Evolutionary conservation across 2,329 filamentous ascomycete genomes (phyloP).

Genomic region (Hymenoscyphus salicellus): DNA sequence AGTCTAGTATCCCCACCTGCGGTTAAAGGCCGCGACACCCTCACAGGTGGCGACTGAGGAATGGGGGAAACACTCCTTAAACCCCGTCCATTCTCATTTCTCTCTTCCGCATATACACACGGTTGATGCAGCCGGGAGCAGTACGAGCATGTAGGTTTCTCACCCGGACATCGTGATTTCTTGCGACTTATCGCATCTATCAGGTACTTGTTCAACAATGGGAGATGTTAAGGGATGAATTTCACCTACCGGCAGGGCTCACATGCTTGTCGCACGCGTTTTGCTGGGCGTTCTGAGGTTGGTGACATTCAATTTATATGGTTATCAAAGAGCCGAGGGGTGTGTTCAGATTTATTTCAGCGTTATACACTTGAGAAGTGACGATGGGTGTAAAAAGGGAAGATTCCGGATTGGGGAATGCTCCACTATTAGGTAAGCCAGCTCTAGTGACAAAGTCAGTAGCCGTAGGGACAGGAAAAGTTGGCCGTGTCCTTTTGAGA

Average conservation of each 20-base stretch:
- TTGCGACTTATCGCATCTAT: constrained; percentile 42
- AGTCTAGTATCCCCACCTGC: constrained; percentile 14
- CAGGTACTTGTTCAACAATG: constrained; percentile 2
- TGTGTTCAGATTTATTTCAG: too few species aligned
- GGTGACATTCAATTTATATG: constrained; percentile 6
- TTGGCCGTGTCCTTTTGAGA: too few species aligned
- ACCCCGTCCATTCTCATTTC: constrained; percentile 12
- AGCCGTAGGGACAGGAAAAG: too few species aligned
- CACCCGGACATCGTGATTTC: constrained; percentile 50
- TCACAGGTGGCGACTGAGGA: constrained; percentile 4
- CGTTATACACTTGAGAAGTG: too few species aligned
- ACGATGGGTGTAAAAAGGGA: too few species aligned
- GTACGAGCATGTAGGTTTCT: constrained; percentile 48
- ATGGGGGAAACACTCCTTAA: constrained; percentile 19
- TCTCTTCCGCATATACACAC: constrained; percentile 44
- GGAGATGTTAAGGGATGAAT: not conserved
- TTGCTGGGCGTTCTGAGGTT: constrained; percentile 32
- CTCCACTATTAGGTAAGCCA: too few species aligned
- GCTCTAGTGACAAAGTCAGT: too few species aligned
- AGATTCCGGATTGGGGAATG: too few species aligned
- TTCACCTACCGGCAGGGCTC: constrained; percentile 38
- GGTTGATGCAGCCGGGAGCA: constrained; percentile 47
- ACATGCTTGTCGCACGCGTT: constrained; percentile 36
- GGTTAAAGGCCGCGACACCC: not conserved
- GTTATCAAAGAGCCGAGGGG: not conserved